Conservation (phyloP, 1,284 basidiomycete genomes). For the Leccinum solheimii region DNA sequence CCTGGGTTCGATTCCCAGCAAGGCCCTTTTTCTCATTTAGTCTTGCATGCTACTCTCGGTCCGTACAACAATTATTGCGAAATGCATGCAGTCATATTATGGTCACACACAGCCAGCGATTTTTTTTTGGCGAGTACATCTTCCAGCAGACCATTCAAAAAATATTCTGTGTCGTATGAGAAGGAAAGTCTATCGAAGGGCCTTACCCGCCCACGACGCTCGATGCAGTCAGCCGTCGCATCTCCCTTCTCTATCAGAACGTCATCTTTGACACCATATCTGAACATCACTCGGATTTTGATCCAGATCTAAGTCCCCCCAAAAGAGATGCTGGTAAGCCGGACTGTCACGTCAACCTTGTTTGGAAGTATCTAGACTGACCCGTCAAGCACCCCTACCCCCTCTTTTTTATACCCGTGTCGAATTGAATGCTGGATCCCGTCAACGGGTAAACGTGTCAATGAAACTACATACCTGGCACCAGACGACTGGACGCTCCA, state of each 20-base stretch:
- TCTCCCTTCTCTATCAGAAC: constrained; percentile 66
- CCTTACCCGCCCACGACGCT: constrained; percentile 50
- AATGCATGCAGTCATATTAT: background rate
- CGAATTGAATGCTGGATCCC: background rate
- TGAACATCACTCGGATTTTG: constrained; percentile 30
- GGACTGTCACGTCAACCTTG: background rate
- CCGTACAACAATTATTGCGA: background rate
- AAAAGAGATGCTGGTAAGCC: background rate
- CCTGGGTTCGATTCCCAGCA: constrained; percentile 48
- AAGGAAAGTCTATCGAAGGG: background rate
- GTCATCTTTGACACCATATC: constrained; percentile 55
- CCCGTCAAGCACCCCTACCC: background rate
- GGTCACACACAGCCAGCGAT: background rate
- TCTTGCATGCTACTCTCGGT: background rate
- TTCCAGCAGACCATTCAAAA: background rate
- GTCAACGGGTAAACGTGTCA: background rate
- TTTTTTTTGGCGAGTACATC: background rate
- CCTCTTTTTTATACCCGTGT: background rate
- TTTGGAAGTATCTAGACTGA: background rate
- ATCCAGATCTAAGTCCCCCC: constrained; percentile 8
- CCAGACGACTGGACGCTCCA: background rate
- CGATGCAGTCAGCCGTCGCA: constrained; percentile 59
- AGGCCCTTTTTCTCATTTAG: constrained; percentile 14
- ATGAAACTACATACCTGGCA: background rate
- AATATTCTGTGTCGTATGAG: background rate